Evolutionary conservation across 441 rosid genomes (phyloP).

Genomic region (Manihot esculenta): DNA sequence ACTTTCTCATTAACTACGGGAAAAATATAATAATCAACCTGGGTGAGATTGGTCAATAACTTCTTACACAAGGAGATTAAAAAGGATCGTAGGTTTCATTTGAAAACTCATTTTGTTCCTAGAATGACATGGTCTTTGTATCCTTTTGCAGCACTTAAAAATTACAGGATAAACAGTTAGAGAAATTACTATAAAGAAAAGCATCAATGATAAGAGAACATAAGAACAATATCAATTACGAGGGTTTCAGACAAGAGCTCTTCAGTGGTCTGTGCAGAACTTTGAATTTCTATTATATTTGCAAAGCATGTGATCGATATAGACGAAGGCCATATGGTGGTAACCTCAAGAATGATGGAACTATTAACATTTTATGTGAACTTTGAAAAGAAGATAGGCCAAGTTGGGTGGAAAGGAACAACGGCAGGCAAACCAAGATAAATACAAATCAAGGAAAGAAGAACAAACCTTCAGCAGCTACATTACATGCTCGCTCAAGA

Average conservation of each 20-base stretch:
- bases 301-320: background rate
- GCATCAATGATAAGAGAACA: background rate
- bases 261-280: background rate
- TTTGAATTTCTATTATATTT: background rate
- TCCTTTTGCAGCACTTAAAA: no score
- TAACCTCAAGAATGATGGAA: no score
- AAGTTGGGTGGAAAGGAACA: background rate
- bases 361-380: background rate
- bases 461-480: slow-evolving; percentile 85
- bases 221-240: background rate
- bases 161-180: no score
- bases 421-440: slow-evolving; percentile 1
- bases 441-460: slow-evolving; percentile 11
- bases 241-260: background rate
- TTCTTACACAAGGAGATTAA: background rate
- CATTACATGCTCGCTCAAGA: slow-evolving; percentile 80
- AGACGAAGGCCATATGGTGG: background rate
- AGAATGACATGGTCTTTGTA: background rate
- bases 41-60: background rate
- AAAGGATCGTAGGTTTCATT: background rate
- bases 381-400: background rate
- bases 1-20: background rate
- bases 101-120: background rate
- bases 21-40: background rate
- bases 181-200: background rate